phyloP scores from a whole-genome alignment of 1,284 basidiomycete species.

The Paramarasmius palmivorus region DNA sequence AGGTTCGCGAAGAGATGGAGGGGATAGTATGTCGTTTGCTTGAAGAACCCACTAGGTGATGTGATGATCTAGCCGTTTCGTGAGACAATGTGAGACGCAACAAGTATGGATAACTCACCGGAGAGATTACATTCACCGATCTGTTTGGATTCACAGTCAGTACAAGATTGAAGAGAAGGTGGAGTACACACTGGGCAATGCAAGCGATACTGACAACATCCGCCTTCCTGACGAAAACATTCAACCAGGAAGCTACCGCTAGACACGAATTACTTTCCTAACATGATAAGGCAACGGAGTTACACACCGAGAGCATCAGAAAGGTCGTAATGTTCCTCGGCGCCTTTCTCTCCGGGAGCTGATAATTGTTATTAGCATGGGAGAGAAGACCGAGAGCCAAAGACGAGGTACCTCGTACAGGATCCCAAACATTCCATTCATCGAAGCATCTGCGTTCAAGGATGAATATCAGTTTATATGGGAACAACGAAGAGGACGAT shows the following conservation, averaged over 20 bases:
- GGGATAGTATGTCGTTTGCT: conserved; percentile 55
- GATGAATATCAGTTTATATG: neutral
- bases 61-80: conserved; percentile 37
- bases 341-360: conserved; percentile 52
- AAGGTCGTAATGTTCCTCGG: conserved; percentile 62
- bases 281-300: neutral
- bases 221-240: conserved; percentile 62
- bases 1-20: conserved; percentile 53
- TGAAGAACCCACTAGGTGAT: conserved; percentile 44
- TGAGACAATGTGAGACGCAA: neutral
- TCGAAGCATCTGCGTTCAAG: conserved; percentile 46
- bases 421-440: conserved; percentile 61
- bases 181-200: conserved; percentile 54
- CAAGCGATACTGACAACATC: conserved; percentile 64
- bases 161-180: neutral
- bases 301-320: conserved; percentile 58
- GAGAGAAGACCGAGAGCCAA: neutral
- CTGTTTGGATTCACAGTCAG: conserved; percentile 14
- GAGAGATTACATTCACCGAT: conserved; percentile 56
- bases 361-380: neutral
- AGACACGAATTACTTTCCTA: neutral
- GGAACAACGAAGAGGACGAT: neutral
- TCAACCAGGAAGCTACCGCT: conserved; percentile 59
- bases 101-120: conserved; percentile 28
- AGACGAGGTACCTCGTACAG: conserved; percentile 31